Base-by-base conservation (phyloP, 768 basidiomycete species). In the Mycena crocata region DNA sequence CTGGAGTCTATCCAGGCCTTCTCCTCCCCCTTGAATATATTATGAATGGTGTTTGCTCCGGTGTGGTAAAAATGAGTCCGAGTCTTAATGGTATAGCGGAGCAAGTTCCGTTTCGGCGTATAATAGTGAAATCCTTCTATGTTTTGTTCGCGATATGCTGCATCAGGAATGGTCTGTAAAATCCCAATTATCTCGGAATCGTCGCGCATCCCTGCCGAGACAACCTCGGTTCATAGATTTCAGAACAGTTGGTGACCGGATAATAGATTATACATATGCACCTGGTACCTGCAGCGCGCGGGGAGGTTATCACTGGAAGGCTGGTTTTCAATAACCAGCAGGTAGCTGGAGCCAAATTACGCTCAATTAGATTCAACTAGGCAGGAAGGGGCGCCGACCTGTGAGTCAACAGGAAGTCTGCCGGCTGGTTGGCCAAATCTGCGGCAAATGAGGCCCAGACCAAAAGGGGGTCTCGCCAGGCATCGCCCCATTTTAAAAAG, bases 381-480 rank as follows among this genome's bases (percentile, higher is more conserved):
- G 1, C 2, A 34, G 32, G 3, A 15, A 42, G n/a, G 5, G 34
- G 19, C 0, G 10, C 21, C 17, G 3, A 60, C 58, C 58, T 50
- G 35, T 60, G 35, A 14, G 28, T 40, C 3, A 51, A 28, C 19
- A 60, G 48, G 37, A 24, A 59, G 26, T 59, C 35, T 26, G 34
- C 24, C 46, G 23, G 32, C 26, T 59, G 26, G 30, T 59, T 59
- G 9, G 57, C 57, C 13, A 60, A 17, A 24, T 60, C 49, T 26
- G 58, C 58, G 21, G 58, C 24, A n/a, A 60, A 60, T 21, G 26
- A 12, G n/a, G 24, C 58, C 58, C 58, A 60, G 19, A 26, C 58
- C 5, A 10, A 14, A 19, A 50, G 9, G 5, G 58, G 6, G 37
- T 31, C 28, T 37, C 48, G 35, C 48, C 58, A 60, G n/a, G 28